A percentile compares a stretch with the other conserved stretches of the same genome.
Conservation (phyloP, 2,329 filamentous ascomycete species). For the Cladosporium cucumerinum region DNA sequence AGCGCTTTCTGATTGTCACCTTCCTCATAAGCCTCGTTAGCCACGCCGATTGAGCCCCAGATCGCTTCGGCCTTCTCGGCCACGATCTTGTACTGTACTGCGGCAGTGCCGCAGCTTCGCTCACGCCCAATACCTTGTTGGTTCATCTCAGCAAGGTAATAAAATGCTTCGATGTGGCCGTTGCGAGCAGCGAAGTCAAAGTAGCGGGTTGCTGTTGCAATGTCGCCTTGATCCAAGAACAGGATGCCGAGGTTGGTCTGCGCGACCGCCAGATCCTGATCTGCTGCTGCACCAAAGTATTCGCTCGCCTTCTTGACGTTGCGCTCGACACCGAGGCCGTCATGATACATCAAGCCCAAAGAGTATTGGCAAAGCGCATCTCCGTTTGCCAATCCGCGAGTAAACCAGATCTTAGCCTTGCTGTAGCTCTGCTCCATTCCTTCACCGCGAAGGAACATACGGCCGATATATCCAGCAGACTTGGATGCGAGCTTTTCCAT, state of each 20-base stretch:
- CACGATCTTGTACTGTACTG: conserved; percentile 84
- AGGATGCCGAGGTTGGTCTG: conserved; percentile 80
- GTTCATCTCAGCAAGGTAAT: conserved; percentile 86
- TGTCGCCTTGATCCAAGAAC: conserved; percentile 83
- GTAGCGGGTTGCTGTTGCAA: conserved; percentile 75
- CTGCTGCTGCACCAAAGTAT: conserved; percentile 73
- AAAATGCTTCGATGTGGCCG: conserved; percentile 82
- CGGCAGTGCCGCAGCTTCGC: conserved; percentile 70
- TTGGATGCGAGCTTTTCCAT: conserved; percentile 78
- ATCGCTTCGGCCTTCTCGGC: conserved; percentile 85
- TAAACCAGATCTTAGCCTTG: conserved; percentile 78
- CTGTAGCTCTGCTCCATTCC: conserved; percentile 75
- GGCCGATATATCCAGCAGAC: conserved; percentile 80
- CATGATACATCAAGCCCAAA: conserved; percentile 76
- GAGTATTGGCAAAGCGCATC: conserved; percentile 84
- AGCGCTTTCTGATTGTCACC: conserved; percentile 79
- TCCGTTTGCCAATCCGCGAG: conserved; percentile 68
- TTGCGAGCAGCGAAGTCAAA: conserved; percentile 83
- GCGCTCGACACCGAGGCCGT: conserved; percentile 69
- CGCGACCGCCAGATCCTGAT: conserved; percentile 75
- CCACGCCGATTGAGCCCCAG: conserved; percentile 76
- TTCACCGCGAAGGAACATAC: conserved; percentile 87
- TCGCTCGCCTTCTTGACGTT: conserved; percentile 71
- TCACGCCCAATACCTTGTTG: conserved; percentile 77
- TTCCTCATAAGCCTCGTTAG: conserved; percentile 75